phyloP scores from a whole-genome alignment of 176 grass and related monocot species.

The Aegilops tauschii region DNA sequence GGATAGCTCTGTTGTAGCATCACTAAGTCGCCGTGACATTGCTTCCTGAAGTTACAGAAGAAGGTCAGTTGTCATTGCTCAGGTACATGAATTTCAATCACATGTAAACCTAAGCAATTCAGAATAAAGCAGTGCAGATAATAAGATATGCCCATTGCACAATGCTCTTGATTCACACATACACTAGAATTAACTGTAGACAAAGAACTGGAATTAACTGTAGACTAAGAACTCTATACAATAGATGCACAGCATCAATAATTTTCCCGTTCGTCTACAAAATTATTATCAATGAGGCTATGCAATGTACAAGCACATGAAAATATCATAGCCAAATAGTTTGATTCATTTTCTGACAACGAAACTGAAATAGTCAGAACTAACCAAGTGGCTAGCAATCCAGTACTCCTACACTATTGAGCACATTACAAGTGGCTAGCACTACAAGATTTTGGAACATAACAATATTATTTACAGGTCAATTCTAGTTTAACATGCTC shows the following conservation, averaged over 20 bases:
- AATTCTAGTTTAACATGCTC: background rate
- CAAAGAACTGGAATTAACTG: background rate
- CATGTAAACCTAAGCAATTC: background rate
- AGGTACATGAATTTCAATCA: background rate
- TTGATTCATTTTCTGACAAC: background rate
- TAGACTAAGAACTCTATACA: background rate
- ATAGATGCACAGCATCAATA: background rate
- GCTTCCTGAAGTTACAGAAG: constrained; percentile 52
- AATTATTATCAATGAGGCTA: background rate
- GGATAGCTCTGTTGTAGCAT: constrained; percentile 42
- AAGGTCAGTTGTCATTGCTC: constrained; percentile 10
- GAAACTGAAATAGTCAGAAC: background rate
- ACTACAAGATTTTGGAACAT: background rate
- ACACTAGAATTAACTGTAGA: background rate
- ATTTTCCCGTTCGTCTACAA: background rate
- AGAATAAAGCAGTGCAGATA: background rate
- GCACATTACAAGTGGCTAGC: background rate
- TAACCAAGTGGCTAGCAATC: background rate
- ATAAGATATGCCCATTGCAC: background rate
- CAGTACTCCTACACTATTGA: background rate
- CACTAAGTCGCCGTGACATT: constrained; percentile 60
- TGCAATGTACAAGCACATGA: background rate
- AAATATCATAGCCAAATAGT: background rate
- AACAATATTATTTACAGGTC: background rate
- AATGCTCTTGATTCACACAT: background rate